Evolutionary conservation across 805 yeast genomes (phyloP).

Genomic region (Starmera caribaea): DNA sequence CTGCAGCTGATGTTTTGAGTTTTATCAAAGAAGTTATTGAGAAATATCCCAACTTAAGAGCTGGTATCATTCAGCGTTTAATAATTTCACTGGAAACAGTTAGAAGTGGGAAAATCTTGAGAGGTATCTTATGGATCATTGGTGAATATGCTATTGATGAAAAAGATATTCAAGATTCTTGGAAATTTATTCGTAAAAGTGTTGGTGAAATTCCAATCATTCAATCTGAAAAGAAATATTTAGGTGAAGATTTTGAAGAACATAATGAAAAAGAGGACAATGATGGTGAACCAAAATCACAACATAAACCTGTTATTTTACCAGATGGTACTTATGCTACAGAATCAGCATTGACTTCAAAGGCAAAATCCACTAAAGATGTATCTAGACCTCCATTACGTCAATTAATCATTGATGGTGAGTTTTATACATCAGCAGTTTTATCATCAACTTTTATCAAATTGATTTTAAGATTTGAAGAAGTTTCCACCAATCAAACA

Average conservation of each 20-base stretch:
- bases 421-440: constrained; percentile 84
- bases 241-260: constrained; percentile 21
- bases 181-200: constrained; percentile 77
- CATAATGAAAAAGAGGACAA: constrained; percentile 22
- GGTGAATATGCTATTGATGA: constrained; percentile 84
- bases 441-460: constrained; percentile 83
- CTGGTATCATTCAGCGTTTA: constrained; percentile 53
- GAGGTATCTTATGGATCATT: constrained; percentile 91
- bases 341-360: constrained; percentile 67
- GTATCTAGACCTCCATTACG: constrained; percentile 66
- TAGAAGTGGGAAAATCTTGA: constrained; percentile 81
- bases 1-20: constrained; percentile 84
- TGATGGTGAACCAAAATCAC: constrained; percentile 18
- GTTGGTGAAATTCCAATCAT: constrained; percentile 90
- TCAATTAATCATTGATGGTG: constrained; percentile 73
- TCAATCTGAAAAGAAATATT: constrained; percentile 52
- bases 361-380: constrained; percentile 22
- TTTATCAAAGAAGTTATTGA: constrained; percentile 93
- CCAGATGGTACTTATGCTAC: constrained; percentile 99
- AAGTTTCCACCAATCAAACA: constrained; percentile 41
- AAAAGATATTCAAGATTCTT: constrained; percentile 64
- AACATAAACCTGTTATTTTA: constrained; percentile 68
- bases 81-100: constrained; percentile 52
- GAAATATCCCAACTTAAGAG: constrained; percentile 74
- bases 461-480: constrained; percentile 67